Evolutionary conservation across 1,284 basidiomycete genomes (phyloP).

Genomic region (Trametes pubescens): DNA sequence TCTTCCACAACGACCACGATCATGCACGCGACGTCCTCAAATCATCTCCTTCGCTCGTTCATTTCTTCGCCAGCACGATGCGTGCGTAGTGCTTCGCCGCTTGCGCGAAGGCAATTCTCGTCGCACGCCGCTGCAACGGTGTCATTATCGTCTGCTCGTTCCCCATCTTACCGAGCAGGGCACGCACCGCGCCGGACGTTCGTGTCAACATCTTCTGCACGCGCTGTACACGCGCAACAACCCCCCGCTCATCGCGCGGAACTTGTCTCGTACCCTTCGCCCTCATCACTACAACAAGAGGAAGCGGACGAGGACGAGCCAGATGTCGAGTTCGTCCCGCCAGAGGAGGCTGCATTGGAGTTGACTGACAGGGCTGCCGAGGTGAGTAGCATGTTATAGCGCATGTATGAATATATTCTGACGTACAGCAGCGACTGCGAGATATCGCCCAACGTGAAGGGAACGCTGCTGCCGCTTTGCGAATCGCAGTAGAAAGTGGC

Average conservation of each 20-base stretch:
- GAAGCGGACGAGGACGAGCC: conserved; percentile 39
- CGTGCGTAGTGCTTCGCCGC: conserved; percentile 1
- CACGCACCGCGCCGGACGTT: conserved; percentile 28
- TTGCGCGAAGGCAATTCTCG: not conserved
- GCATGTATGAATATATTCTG: conserved; percentile 1
- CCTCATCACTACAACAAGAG: conserved; percentile 26
- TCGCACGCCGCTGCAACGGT: not conserved
- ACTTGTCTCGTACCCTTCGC: conserved; percentile 37
- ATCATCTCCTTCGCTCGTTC: conserved; percentile 15
- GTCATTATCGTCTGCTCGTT: not conserved
- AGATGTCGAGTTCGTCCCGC: conserved; percentile 41
- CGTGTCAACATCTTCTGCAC: conserved; percentile 25
- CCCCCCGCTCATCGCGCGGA: conserved; percentile 34
- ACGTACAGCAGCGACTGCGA: conserved; percentile 68
- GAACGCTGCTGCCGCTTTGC: conserved; percentile 68
- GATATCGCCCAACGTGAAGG: conserved; percentile 65
- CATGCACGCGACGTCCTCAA: conserved; percentile 21
- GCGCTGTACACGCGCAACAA: conserved; percentile 35
- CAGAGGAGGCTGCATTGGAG: conserved; percentile 49
- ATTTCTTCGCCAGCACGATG: conserved; percentile 17
- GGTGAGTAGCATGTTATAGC: conserved; percentile 48
- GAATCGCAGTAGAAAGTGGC: conserved; percentile 86
- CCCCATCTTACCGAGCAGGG: not conserved
- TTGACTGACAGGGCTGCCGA: conserved; percentile 79
- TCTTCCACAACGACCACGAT: conserved; percentile 11